Evolutionary conservation across 2,329 filamentous ascomycete species (phyloP).

Genomic region (Fusarium xyrophilum): DNA sequence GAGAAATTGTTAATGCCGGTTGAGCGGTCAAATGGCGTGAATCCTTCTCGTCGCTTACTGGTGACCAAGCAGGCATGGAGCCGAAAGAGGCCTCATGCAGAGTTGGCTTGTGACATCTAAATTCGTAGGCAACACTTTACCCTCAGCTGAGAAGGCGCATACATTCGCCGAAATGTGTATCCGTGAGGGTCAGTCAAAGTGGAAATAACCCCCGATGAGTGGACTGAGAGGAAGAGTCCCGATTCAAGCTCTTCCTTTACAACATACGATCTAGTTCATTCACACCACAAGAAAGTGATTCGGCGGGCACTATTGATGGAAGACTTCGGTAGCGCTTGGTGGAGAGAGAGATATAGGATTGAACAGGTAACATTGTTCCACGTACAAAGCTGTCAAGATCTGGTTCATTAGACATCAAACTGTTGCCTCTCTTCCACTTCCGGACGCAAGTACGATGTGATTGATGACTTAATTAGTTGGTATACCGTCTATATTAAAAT

Average conservation of each 20-base stretch:
- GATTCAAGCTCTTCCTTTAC: neutral
- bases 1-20: neutral
- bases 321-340: neutral
- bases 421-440: neutral
- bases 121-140: neutral
- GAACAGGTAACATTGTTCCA: neutral
- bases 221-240: neutral
- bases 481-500: neutral
- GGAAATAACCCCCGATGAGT: neutral
- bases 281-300: neutral
- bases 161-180: neutral
- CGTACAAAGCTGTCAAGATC: neutral
- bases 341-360: neutral
- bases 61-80: neutral
- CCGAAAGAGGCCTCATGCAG: neutral
- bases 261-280: neutral
- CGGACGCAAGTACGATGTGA: neutral
- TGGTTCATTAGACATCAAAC: neutral
- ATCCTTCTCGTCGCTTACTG: constrained; percentile 3
- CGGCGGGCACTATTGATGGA: neutral
- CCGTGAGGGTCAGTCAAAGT: neutral
- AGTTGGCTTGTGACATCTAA: neutral
- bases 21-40: neutral
- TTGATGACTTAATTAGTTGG: neutral
- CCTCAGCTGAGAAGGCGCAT: neutral